Conservation (phyloP, 352 stramenopile genomes). For the Elongisporangium anandrum region DNA sequence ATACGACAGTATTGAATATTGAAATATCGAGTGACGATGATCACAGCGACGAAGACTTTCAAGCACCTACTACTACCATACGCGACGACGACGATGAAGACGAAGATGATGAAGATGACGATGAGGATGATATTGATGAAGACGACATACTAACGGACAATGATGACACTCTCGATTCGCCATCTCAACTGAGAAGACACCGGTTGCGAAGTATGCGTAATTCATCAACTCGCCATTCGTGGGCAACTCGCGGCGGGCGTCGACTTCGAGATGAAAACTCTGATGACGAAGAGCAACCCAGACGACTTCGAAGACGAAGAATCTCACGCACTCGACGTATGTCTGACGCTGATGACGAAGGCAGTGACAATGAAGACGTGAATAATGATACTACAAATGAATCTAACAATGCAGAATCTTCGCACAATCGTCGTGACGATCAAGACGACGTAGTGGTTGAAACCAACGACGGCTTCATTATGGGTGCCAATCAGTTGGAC, state of each 20-base stretch:
- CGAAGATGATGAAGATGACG: constrained; percentile 29
- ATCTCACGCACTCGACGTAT: constrained; percentile 1
- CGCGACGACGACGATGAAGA: constrained; percentile 23
- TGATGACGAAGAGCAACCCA: constrained; percentile 16
- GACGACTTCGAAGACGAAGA: constrained; percentile 24
- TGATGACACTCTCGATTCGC: constrained; percentile 28
- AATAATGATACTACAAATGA: constrained; percentile 8
- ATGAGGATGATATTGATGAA: constrained; percentile 45
- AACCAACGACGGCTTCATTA: constrained; percentile 79
- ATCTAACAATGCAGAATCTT: constrained; percentile 5
- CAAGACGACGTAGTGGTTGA: constrained; percentile 60
- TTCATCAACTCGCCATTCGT: neutral
- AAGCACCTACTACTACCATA: constrained; percentile 32
- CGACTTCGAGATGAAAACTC: constrained; percentile 16
- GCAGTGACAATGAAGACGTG: constrained; percentile 8
- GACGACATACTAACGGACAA: constrained; percentile 52
- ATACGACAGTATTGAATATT: constrained; percentile 79
- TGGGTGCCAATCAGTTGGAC: constrained; percentile 79
- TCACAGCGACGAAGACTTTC: constrained; percentile 83
- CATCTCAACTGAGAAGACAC: constrained; percentile 31
- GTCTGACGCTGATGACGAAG: constrained; percentile 4
- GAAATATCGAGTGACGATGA: constrained; percentile 88
- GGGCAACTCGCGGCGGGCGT: constrained; percentile 26
- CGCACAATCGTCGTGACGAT: constrained; percentile 8
- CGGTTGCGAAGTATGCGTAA: constrained; percentile 21